Base-by-base conservation (phyloP, 768 basidiomycete species). In the Dioszegia hungarica region DNA sequence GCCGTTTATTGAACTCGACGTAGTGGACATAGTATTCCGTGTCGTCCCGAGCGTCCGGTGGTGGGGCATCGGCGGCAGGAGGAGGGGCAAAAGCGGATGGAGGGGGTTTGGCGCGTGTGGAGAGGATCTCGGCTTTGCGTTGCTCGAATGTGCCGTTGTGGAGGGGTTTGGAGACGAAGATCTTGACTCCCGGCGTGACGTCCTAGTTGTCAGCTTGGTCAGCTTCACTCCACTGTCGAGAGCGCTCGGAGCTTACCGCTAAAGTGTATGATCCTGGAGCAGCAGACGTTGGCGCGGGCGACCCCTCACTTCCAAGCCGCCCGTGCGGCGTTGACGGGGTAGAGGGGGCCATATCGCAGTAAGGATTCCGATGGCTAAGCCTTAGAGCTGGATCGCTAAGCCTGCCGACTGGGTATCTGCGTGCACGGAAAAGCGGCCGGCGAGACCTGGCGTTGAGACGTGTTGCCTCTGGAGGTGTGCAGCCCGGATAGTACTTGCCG, bases 1-100 rank as follows among this genome's bases (percentile, higher is more conserved):
- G 81, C 61, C 95, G 92, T 76, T 99, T 99, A 81, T 99, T 99
- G 82, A 97, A 98, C 63, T 90, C 85, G 67, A 97, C 91, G 86
- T 94, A 99, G 72, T 99, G 95, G 19, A 98, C 90, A 71, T 98
- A 99, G 80, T 85, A 98, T 76, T 98, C 93, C 75, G 84, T 83
- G 66, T 87, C 85, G 74, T 91, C 89, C 68, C 86, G 86, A 9
- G 84, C 82, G 38, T 77, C 69, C n/a, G 80, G 80, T 37, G 81
- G 80, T 40, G 83, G 80, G 47, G 81, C 80, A 60, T 80, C 79
- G 1, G 75, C 53, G 37, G 62, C 56, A 5, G 68, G 66, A 31
- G 61, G 48, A 17, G 69, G 70, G 15, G 65, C 73, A 41, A 73
- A 76, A 0, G 71, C 71, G 38, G 75, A 77, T 38, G 62, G 62